Evolutionary conservation across 768 basidiomycete genomes (phyloP), one percentile per base, ranked within the genome.

Genomic region (Mycena vulgaris): DNA sequence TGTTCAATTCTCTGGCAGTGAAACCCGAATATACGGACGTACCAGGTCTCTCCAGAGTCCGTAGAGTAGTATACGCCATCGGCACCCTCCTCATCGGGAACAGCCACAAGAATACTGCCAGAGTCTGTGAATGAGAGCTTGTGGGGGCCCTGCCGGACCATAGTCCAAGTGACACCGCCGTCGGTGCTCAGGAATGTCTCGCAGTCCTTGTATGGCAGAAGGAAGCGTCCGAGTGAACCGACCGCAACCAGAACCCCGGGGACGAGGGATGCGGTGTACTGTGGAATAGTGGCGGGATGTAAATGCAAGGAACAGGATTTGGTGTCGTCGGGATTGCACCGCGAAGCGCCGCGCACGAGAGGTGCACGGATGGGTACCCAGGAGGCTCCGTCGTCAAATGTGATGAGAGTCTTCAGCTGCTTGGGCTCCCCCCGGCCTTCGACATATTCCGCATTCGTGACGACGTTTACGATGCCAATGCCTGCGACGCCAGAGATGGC

Each of bases 211-310:
- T 98, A 98, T 0, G 89, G 82, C 19, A 83, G 78, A 11, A 97
- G 83, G 13, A 80, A 79, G 21, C 85, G 80, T 5, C 97, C 96
- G 37, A 97, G 86, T 0, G 90, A 93, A 6, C 97, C 97, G 2
- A 99, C 95, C 19, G 95, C 97, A 93, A 99, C 96, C 33, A 95
- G 91, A 69, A n/a, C n/a, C n/a, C n/a, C n/a, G n/a, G n/a, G n/a
- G n/a, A n/a, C n/a, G n/a, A n/a, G n/a, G n/a, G n/a, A 95, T 0
- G 97, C 96, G 76, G 92, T 93, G 80, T 98, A 98, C 81, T 97
- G 97, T 2, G 95, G 92, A 8, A 88, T 84, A 0, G 96, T 96
- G n/a, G 98, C 95, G 13, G 96, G 97, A 80, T 97, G 93, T 11
- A 99, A 82, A 78, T 99, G 96, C 0, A 99, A 85, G 0, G 94